Evolutionary conservation across 2,329 filamentous ascomycete species (phyloP), one percentile per base, ranked within the genome.

Genomic region (Aspergillus ochraceoroseus): DNA sequence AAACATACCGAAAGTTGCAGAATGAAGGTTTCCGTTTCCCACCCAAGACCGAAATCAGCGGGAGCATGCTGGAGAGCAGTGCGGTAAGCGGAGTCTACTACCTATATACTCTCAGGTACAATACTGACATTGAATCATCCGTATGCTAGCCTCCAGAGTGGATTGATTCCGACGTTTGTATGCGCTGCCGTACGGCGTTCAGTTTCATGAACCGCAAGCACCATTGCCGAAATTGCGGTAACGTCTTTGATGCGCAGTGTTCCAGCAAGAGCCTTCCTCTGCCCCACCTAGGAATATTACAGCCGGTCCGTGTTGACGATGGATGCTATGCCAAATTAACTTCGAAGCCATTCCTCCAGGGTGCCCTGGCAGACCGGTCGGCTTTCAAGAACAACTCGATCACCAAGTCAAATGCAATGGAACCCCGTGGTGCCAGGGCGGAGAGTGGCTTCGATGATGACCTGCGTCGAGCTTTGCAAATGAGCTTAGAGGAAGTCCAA

Each of bases 121-220:
- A 46, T 33, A 12, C 48, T 52, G 45, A 53, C 23, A 26, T 27
- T 12, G 11, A 29, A 15, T n/a, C n/a, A n/a, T n/a, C n/a, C 17
- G 18, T 12, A 15, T 42, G 25, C 39, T 55, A 94, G 83, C 92
- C 92, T 7, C 92, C 92, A 0, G 92, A 98, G 67, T 98, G 92
- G 92, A 82, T 83, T 35, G 92, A 98, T 67, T 95, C 90, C 7
- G 92, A 98, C 57, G 90, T 98, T 20, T 98, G 92, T 64, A 95
- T 98, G 88, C 84, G 92, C 61, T 98, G 92, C 64, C 82, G 92
- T 53, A 95, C 90, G 8, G 70, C 87, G 12, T 98, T 98, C 57
- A 95, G 87, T 32, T 95, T 98, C 60, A 98, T 90, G 41, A 98
- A 98, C 64, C 83, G 92, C 58, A 98, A 96, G 63, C 92, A 98